Evolutionary conservation across 2,329 filamentous ascomycete genomes (phyloP).

Genomic region (Pestalotiopsis sp.): DNA sequence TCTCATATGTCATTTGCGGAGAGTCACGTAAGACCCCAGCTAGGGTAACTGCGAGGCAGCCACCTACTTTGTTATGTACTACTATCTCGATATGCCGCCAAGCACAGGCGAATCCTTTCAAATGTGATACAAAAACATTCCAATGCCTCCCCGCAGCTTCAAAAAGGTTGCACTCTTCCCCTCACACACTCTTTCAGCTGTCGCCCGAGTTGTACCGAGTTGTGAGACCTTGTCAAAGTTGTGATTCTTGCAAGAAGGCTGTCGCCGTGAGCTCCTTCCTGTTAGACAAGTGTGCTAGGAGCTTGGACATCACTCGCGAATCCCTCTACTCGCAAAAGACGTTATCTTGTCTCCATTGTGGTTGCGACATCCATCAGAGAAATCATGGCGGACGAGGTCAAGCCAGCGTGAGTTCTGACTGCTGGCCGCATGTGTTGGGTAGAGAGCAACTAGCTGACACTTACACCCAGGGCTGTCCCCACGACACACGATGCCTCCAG

Average conservation of each 20-base stretch:
- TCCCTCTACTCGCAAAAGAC: not conserved
- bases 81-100: not conserved
- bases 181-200: not conserved
- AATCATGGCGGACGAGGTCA: constrained; percentile 8
- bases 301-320: not conserved
- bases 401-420: constrained; percentile 6
- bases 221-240: not conserved
- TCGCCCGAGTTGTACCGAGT: not conserved
- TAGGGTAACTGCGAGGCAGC: constrained; percentile 1
- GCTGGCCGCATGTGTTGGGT: not conserved
- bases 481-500: constrained; percentile 28
- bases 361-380: not conserved
- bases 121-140: not conserved
- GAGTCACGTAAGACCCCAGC: not conserved
- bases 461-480: constrained; percentile 3
- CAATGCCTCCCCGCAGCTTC: constrained; percentile 6
- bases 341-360: not conserved
- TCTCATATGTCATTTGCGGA: constrained; percentile 3
- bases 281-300: not conserved
- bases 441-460: constrained; percentile 8
- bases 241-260: not conserved
- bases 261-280: not conserved
- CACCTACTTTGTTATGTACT: not conserved
- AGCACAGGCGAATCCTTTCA: not conserved
- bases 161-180: not conserved